phyloP scores from a whole-genome alignment of 2,329 filamentous ascomycete species.

The Arthrocladium fulminans region DNA sequence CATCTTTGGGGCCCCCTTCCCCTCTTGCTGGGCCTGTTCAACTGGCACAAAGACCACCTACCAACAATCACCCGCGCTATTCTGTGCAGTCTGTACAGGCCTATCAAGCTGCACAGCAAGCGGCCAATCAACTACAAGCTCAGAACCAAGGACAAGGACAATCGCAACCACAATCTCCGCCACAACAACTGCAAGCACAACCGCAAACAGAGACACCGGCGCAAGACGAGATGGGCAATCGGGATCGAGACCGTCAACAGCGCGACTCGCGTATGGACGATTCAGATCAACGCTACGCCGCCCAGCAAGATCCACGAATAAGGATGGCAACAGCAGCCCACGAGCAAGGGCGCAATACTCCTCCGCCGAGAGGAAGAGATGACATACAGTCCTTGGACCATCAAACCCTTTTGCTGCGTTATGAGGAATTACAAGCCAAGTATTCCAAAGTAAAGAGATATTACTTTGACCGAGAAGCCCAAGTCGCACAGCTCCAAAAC shows the following conservation, averaged over 20 bases:
- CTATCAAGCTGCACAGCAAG: constrained; percentile 17
- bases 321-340: constrained; percentile 17
- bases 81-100: constrained; percentile 14
- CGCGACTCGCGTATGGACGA: constrained; percentile 21
- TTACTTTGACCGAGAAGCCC: constrained; percentile 84
- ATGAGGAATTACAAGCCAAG: constrained; percentile 58
- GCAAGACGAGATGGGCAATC: constrained; percentile 14
- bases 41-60: constrained; percentile 17
- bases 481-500: constrained; percentile 92
- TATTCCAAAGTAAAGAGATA: constrained; percentile 98
- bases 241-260: constrained; percentile 21
- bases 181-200: constrained; percentile 13
- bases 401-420: constrained; percentile 34
- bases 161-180: constrained; percentile 11
- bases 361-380: constrained; percentile 35
- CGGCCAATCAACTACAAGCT: constrained; percentile 15
- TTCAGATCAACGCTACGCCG: constrained; percentile 23
- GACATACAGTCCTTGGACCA: constrained; percentile 37
- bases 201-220: constrained; percentile 12
- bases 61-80: constrained; percentile 18
- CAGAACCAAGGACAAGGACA: constrained; percentile 9
- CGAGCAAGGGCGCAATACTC: constrained; percentile 41
- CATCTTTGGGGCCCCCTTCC: constrained; percentile 30
- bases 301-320: constrained; percentile 23
- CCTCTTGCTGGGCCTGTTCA: constrained; percentile 20